Evolutionary conservation across 1,284 basidiomycete genomes (phyloP).

Genomic region (Sanghuangporus weigelae): DNA sequence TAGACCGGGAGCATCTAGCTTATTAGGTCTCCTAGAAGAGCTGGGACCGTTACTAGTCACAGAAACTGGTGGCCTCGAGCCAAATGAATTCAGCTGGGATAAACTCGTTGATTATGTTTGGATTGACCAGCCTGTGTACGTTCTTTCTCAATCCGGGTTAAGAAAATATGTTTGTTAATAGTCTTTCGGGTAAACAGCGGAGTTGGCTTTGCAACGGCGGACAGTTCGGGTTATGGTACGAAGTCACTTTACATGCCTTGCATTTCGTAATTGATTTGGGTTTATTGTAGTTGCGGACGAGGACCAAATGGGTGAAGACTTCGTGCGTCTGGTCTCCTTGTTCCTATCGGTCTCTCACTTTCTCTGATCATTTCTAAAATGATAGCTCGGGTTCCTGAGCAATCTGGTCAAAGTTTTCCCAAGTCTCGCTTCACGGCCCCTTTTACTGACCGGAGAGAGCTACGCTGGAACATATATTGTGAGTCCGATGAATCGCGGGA

Average conservation of each 20-base stretch:
- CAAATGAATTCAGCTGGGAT: conserved; percentile 55
- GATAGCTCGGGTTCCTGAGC: conserved; percentile 57
- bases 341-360: conserved; percentile 18
- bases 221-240: conserved; percentile 50
- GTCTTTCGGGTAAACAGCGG: conserved; percentile 34
- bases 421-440: conserved; percentile 49
- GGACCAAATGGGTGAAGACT: conserved; percentile 64
- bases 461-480: conserved; percentile 65
- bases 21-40: conserved; percentile 62
- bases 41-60: conserved; percentile 62
- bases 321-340: conserved; percentile 34
- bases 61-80: conserved; percentile 39
- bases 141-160: conserved; percentile 24
- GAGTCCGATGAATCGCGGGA: conserved; percentile 19
- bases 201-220: conserved; percentile 60
- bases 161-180: not conserved
- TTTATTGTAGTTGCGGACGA: conserved; percentile 48
- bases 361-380: not conserved
- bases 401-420: conserved; percentile 69
- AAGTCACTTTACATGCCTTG: conserved; percentile 29
- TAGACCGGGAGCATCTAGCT: conserved; percentile 66
- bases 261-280: not conserved
- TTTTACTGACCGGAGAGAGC: conserved; percentile 60
- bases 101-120: conserved; percentile 61
- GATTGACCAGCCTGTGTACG: conserved; percentile 71